Conservation (phyloP, 306 rosid genomes). For the Chamaecrista fasciculata region DNA sequence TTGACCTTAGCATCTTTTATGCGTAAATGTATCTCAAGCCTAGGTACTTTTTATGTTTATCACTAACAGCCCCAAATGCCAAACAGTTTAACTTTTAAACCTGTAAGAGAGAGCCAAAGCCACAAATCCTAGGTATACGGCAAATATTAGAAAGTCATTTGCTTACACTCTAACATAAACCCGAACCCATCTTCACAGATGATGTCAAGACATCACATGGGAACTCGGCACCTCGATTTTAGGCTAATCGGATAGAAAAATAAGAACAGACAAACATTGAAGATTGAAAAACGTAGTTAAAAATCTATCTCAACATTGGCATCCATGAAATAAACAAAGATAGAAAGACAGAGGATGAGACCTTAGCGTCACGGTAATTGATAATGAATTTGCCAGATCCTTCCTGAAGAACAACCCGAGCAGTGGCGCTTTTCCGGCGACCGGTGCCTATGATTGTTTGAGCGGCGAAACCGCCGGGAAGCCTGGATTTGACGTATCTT, state of each 20-base stretch:
- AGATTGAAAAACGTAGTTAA: neutral
- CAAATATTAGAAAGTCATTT: neutral
- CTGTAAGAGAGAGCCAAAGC: neutral
- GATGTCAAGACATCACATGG: neutral
- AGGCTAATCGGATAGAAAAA: neutral
- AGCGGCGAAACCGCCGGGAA: conserved; percentile 95
- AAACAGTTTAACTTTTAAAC: neutral
- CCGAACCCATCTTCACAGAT: neutral
- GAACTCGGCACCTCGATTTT: neutral
- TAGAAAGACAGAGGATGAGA: conserved; percentile 1
- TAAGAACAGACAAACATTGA: neutral
- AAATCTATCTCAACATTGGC: neutral
- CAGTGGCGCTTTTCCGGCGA: conserved; percentile 77
- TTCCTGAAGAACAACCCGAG: conserved; percentile 90
- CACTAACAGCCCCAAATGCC: neutral
- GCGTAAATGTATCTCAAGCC: neutral
- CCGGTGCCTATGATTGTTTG: conserved; percentile 82
- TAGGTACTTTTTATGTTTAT: neutral
- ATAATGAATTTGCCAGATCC: conserved; percentile 85
- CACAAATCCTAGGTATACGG: neutral
- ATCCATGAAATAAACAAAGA: neutral
- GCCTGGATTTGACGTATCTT: conserved; percentile 72
- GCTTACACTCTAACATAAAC: neutral
- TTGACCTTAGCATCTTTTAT: neutral
- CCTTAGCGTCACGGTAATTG: conserved; percentile 94